Evolutionary conservation across 2,329 filamentous ascomycete species (phyloP), one percentile per base, ranked within the genome.

Genomic region (Ophiosphaerella herpotricha): DNA sequence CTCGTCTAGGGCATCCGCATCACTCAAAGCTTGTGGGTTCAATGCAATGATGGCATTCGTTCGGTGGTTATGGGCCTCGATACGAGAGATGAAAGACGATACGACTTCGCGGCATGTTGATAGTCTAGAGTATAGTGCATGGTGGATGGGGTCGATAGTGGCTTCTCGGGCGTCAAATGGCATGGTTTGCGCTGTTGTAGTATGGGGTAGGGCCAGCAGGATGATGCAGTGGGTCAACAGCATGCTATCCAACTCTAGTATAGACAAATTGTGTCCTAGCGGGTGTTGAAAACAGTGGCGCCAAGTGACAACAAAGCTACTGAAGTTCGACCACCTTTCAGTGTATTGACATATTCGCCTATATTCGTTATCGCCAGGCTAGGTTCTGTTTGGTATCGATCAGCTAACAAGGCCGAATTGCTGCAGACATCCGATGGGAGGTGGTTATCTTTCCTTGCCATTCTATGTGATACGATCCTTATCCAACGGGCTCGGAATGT

Each of bases 11-110:
- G 70, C 61, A 46, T 82, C 77, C 4, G 85, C 85, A 6, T 74
- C 71, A 2, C 50, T 40, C 7, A 83, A 58, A 5, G 79, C 79
- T 39, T 76, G 61, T 0, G 79, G 75, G 48, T 84, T 82, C 8
- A 85, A 67, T 2, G 76, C 72, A 41, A 84, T 75, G 44, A 87
- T 75, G 4, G 84, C 81, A 54, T 86, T 85, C 49, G 84, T 79
- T 12, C 69, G 67, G 2, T 79, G 76, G 61, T 88, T 85, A 64
- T 82, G 77, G 2, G 74, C 71, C 54, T 83, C 78, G 47, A 87
- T 84, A 13, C 83, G 78, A 1, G 80, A 72, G 16, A 87, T 67
- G 61, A 84, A 86, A 2, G 78, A 72, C 6, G 77, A 79, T 4
- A 85, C 76, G 0, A 86, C 72, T 16, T 76, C 75, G 12, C 78